Conservation (phyloP, 768 basidiomycete genomes). For the Filobasidium floriforme region DNA sequence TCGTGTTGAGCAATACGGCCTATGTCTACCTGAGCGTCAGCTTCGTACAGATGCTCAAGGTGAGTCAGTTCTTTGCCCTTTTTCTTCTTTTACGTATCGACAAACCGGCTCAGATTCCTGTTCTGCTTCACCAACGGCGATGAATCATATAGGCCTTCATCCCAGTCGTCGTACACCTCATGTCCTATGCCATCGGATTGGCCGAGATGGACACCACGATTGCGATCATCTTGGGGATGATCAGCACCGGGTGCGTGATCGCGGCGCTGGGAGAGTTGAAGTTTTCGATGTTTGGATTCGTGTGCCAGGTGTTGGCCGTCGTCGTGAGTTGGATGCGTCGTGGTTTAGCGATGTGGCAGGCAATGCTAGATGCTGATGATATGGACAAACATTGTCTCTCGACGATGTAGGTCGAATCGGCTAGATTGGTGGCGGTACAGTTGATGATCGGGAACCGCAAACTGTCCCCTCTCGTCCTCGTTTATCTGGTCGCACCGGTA, state of each 20-base stretch:
- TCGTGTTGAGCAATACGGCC: constrained; percentile 28
- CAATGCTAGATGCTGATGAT: background rate
- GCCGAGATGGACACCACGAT: constrained; percentile 17
- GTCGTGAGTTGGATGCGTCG: constrained; percentile 19
- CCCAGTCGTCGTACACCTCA: constrained; percentile 24
- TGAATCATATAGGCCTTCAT: constrained; percentile 30
- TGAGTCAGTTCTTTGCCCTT: constrained; percentile 7
- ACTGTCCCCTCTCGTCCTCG: constrained; percentile 24
- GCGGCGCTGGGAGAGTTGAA: constrained; percentile 20
- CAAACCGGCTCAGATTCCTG: no score
- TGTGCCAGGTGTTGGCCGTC: constrained; percentile 24
- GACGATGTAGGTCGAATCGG: constrained; percentile 24
- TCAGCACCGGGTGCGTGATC: constrained; percentile 25
- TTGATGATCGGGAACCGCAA: constrained; percentile 23
- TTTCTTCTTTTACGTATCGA: no score
- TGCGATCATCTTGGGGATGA: constrained; percentile 16
- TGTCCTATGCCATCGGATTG: constrained; percentile 20
- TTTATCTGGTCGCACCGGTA: constrained; percentile 27
- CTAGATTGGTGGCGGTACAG: constrained; percentile 26
- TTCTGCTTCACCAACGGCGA: no score
- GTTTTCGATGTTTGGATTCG: constrained; percentile 24
- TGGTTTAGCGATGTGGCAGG: background rate
- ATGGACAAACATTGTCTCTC: background rate
- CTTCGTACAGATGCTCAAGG: constrained; percentile 34
- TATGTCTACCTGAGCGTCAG: constrained; percentile 29